Evolutionary conservation across 2,329 filamentous ascomycete genomes (phyloP).

Genomic region (Ascochyta fabae): DNA sequence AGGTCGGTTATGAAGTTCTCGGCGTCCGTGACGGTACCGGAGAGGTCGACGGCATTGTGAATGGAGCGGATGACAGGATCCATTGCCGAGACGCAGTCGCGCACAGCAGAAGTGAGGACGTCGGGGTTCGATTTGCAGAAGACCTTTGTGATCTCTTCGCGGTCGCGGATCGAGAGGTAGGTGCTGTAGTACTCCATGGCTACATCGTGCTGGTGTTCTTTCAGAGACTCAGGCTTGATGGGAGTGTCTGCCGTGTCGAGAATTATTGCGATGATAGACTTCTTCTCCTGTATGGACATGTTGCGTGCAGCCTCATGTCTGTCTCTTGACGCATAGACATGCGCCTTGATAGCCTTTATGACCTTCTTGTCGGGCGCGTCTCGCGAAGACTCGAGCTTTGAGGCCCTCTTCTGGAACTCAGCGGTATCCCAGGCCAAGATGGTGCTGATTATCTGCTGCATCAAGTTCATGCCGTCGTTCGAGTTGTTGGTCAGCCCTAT

Average conservation of each 20-base stretch:
- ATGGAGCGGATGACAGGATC: conserved; percentile 76
- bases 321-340: conserved; percentile 60
- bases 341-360: conserved; percentile 65
- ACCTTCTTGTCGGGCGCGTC: conserved; percentile 66
- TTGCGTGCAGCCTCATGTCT: conserved; percentile 66
- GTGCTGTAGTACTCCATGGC: conserved; percentile 74
- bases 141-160: conserved; percentile 71
- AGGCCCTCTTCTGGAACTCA: conserved; percentile 70
- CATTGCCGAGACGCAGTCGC: conserved; percentile 70
- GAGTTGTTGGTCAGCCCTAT: conserved; percentile 73
- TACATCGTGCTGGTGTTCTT: conserved; percentile 66
- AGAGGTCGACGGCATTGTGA: conserved; percentile 74
- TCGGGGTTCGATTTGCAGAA: conserved; percentile 75
- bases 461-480: conserved; percentile 80
- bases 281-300: conserved; percentile 59
- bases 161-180: conserved; percentile 73
- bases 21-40: conserved; percentile 69
- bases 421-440: conserved; percentile 75
- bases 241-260: conserved; percentile 59
- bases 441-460: conserved; percentile 77
- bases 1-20: conserved; percentile 75
- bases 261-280: conserved; percentile 73
- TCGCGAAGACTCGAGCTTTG: conserved; percentile 69
- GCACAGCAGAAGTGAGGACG: conserved; percentile 71
- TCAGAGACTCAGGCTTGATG: conserved; percentile 56